A percentile compares a stretch with the other conserved stretches of the same genome.
These are phyloP conservation scores for Arctostaphylos glauca DNA, from an alignment of 148 eudicot species.

Conservation along the genomic window DNA sequence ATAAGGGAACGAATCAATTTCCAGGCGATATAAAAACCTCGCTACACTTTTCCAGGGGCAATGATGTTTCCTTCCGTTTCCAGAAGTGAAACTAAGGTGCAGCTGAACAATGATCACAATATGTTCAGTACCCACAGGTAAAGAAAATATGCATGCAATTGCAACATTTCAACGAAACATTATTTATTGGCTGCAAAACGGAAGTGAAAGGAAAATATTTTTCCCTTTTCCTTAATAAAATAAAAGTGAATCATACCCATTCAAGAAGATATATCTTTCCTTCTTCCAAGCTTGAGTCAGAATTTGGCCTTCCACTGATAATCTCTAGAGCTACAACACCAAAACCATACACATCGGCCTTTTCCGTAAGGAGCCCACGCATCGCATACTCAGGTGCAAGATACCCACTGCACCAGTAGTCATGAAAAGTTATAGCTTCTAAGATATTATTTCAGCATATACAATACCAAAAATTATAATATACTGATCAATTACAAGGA, in stretches of 20 bases:
- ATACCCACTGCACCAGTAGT: slow-evolving; percentile 63
- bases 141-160: background rate
- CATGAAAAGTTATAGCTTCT: background rate
- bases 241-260: too few relatives aligned
- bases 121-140: background rate
- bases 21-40: background rate
- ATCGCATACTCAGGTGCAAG: too few relatives aligned
- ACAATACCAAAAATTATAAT: background rate
- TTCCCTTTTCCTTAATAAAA: too few relatives aligned
- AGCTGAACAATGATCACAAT: background rate
- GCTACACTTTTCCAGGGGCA: background rate
- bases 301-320: too few relatives aligned
- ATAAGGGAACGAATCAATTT: background rate
- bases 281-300: slow-evolving; percentile 48
- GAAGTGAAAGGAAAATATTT: background rate
- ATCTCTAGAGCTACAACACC: too few relatives aligned
- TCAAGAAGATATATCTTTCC: slow-evolving; percentile 57
- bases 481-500: too few relatives aligned
- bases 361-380: too few relatives aligned
- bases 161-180: background rate
- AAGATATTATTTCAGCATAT: slow-evolving; percentile 11
- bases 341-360: too few relatives aligned
- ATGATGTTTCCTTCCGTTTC: background rate
- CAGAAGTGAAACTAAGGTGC: background rate
- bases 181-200: background rate